phyloP scores from a whole-genome alignment of 345 rosid species.

The Syzygium aromaticum region DNA sequence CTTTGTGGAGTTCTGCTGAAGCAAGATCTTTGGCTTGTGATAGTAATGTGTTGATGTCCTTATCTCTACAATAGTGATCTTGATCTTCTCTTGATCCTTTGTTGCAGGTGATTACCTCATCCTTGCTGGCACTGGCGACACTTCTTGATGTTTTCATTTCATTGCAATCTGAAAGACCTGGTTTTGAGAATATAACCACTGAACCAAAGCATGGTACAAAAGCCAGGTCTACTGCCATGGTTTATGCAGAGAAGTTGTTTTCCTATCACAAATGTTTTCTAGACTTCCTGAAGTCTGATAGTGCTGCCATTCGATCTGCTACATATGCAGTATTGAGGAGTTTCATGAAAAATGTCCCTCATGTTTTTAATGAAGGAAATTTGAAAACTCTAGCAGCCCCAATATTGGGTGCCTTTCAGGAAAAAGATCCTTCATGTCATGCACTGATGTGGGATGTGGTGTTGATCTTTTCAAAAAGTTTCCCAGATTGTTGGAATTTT shows the following conservation, averaged over 20 bases:
- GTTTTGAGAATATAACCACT: slow-evolving; percentile 38
- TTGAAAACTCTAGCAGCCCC: slow-evolving; percentile 54
- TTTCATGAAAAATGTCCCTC: slow-evolving; percentile 62
- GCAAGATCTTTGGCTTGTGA: not conserved
- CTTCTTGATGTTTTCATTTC: slow-evolving; percentile 68
- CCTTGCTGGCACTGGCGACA: slow-evolving; percentile 80
- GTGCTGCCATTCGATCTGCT: slow-evolving; percentile 70
- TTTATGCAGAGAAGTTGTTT: slow-evolving; percentile 75
- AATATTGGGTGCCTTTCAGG: slow-evolving; percentile 80
- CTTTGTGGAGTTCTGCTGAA: not conserved
- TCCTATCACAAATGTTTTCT: slow-evolving; percentile 60
- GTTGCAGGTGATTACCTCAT: slow-evolving; percentile 72
- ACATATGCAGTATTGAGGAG: slow-evolving; percentile 64
- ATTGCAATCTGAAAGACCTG: slow-evolving; percentile 41
- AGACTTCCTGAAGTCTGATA: slow-evolving; percentile 65
- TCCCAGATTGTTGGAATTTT: slow-evolving; percentile 69
- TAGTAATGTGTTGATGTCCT: not conserved
- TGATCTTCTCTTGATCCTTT: slow-evolving; percentile 8
- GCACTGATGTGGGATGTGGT: slow-evolving; percentile 88
- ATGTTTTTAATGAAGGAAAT: slow-evolving; percentile 52
- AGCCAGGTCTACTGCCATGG: slow-evolving; percentile 62
- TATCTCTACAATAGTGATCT: not conserved
- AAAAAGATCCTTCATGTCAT: slow-evolving; percentile 82
- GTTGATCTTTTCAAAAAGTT: slow-evolving; percentile 62
- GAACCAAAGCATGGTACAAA: slow-evolving; percentile 65